Conservation (phyloP, 306 rosid species). For the Malus domestica region DNA sequence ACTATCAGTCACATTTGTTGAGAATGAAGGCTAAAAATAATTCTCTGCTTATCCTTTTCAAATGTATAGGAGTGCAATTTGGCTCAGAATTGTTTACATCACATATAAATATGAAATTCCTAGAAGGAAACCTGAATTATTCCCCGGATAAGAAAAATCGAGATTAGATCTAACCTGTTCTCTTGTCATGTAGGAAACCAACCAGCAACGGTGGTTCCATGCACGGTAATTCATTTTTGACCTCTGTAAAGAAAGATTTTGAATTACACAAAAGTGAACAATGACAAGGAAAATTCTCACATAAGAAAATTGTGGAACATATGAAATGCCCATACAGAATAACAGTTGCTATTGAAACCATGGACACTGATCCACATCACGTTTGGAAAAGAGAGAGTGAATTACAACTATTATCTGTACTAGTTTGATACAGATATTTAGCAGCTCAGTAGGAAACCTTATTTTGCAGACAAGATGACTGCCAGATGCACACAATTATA, state of each 20-base stretch:
- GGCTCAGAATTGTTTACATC: not conserved
- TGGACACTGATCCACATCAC: not conserved
- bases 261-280: conserved; percentile 1
- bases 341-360: not conserved
- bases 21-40: not conserved
- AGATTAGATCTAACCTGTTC: conserved; percentile 44
- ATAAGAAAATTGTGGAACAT: not conserved
- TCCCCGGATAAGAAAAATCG: not conserved
- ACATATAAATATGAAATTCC: not conserved
- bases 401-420: not conserved
- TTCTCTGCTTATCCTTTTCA: not conserved
- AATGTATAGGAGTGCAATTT: not conserved
- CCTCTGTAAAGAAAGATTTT: conserved; percentile 42
- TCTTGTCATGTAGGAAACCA: conserved; percentile 59
- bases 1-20: not conserved
- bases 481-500: not conserved
- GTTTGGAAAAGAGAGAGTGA: not conserved
- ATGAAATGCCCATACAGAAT: not conserved
- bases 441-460: not conserved
- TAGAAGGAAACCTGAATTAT: not conserved
- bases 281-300: not conserved
- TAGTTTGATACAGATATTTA: not conserved
- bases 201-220: conserved; percentile 89
- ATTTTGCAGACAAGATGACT: not conserved
- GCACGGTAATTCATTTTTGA: conserved; percentile 95